phyloP scores from a whole-genome alignment of 768 basidiomycete species.

The Pisolithus tinctorius region DNA sequence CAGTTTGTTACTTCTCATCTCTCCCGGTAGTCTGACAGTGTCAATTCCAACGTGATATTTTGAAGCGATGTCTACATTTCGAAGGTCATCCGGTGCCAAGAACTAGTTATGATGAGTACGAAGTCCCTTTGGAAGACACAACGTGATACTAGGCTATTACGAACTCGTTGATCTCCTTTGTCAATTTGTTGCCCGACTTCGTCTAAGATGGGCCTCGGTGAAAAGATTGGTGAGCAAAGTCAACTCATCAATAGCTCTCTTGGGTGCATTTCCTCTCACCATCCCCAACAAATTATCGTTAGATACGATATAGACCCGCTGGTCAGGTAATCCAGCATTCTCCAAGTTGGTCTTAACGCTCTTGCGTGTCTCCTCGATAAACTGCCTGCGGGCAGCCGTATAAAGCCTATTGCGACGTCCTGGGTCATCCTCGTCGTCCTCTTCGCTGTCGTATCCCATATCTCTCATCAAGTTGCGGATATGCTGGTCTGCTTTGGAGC shows the following conservation, averaged over 20 bases:
- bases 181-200: not conserved
- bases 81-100: too few relatives aligned
- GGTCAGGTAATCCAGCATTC: constrained; percentile 13
- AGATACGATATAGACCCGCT: constrained; percentile 24
- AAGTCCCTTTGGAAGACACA: too few relatives aligned
- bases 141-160: too few relatives aligned
- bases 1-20: too few relatives aligned
- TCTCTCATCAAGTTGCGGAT: constrained; percentile 19
- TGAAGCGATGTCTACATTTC: too few relatives aligned
- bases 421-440: constrained; percentile 9
- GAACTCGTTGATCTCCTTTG: too few relatives aligned
- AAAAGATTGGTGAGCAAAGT: constrained; percentile 7
- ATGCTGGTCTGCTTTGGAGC: constrained; percentile 31
- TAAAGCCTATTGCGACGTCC: constrained; percentile 4
- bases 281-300: constrained; percentile 10
- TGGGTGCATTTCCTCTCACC: constrained; percentile 7
- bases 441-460: constrained; percentile 12
- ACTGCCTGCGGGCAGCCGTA: constrained; percentile 12
- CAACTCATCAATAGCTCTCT: constrained; percentile 11
- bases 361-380: constrained; percentile 15
- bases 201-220: constrained; percentile 3
- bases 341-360: constrained; percentile 14
- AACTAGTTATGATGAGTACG: too few relatives aligned
- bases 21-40: too few relatives aligned
- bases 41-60: too few relatives aligned